Evolutionary conservation across 148 eudicot species (phyloP), one percentile per base, ranked within the genome.

Genomic region (Spergularia bocconei): DNA sequence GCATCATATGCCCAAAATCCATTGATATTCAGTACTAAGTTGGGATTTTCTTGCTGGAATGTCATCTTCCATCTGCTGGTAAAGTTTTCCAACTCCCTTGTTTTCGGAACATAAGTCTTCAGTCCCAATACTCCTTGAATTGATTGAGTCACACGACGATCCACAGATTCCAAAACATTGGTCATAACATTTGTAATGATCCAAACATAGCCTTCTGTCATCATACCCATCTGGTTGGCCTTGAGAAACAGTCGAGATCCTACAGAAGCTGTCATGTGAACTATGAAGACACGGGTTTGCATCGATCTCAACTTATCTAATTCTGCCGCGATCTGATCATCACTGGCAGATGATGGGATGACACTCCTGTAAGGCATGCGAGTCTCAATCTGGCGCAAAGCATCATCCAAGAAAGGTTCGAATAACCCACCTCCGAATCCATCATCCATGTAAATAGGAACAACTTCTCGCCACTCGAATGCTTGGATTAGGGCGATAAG

Each of bases 61-160:
- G 60, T 81, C 67, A 23, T 72, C 56, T 76, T 80, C 96, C 91
- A 90, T 68, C 81, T 86, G 14, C 6, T 19, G 13, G 60, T 71
- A 56, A 90, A 88, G n/a, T 62, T 70, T 3, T 68, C 54, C 0
- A 83, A 80, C 63, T 83, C 67, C 6, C 25, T 78, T 4, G 96
- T 79, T 15, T n/a, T 38, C 1, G 87, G 83, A 19, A 87, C 66
- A 44, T 86, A 82, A 29, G 91, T 79, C 75, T 79, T 87, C 16
- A 90, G 68, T 17, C 98, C 98, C 2, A 90, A 51, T 1, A 86
- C 88, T 1, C 96, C 98, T 70, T 90, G 86, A 91, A 93, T 86
- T 4, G 88, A 78, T 25, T 79, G 81, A 17, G 84, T 52, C 2
- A 62, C 84, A 7, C 13, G 6, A 54, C 62, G 70, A 69, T 29